phyloP scores from a whole-genome alignment of 192 early-diverging fungal species.

The Geranomyces variabilis region DNA sequence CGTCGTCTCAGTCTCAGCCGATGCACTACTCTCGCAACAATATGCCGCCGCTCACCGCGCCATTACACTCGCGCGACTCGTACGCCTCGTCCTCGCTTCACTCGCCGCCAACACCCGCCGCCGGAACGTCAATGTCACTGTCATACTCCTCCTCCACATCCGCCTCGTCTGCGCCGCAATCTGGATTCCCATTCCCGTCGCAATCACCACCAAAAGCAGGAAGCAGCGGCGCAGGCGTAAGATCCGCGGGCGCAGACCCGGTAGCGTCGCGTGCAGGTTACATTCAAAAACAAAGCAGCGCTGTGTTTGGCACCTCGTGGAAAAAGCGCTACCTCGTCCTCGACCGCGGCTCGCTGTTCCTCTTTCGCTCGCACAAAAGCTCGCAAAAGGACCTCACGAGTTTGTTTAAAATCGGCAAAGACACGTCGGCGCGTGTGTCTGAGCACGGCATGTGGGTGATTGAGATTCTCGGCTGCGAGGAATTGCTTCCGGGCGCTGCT shows the following conservation, averaged over 20 bases:
- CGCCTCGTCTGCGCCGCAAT: too few species aligned
- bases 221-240: too few species aligned
- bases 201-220: neutral
- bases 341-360: constrained; percentile 14
- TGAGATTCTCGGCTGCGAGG: constrained; percentile 15
- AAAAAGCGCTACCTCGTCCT: constrained; percentile 14
- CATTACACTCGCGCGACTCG: neutral
- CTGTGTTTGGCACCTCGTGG: constrained; percentile 6
- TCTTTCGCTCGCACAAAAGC: constrained; percentile 9
- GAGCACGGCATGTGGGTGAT: constrained; percentile 30
- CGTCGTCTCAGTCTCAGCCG: neutral
- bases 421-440: constrained; percentile 18
- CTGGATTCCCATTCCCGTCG: neutral
- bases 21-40: neutral
- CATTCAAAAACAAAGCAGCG: neutral
- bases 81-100: neutral
- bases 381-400: constrained; percentile 13
- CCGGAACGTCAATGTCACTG: too few species aligned
- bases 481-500: neutral
- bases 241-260: neutral
- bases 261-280: neutral
- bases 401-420: constrained; percentile 3
- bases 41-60: constrained; percentile 10
- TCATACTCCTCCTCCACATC: too few species aligned
- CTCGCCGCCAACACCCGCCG: too few species aligned